Conservation (phyloP, 164 flowering plant genomes). For the Stephania japonica region DNA sequence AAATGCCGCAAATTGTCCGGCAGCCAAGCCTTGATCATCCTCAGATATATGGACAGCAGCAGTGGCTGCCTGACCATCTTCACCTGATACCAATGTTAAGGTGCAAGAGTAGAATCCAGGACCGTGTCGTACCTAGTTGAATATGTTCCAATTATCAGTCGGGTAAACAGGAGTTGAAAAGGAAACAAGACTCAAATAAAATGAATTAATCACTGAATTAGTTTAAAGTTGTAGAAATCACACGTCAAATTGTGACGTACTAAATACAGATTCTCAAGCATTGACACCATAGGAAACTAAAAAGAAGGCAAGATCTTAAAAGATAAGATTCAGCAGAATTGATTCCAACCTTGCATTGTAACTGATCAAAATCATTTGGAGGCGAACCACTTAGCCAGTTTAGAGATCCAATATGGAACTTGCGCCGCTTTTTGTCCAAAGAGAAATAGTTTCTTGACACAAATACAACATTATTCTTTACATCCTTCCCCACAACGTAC, state of each 20-base stretch:
- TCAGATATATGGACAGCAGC: slow-evolving; percentile 60
- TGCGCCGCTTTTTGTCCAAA: slow-evolving; percentile 78
- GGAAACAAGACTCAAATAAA: neutral
- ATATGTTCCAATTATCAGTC: slow-evolving; percentile 2
- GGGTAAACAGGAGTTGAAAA: slow-evolving; percentile 1
- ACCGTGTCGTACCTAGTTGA: slow-evolving; percentile 85
- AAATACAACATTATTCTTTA: slow-evolving; percentile 77
- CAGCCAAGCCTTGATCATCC: slow-evolving; percentile 96
- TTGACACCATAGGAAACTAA: neutral
- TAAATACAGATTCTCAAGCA: neutral
- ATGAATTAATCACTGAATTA: neutral
- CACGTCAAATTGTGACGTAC: neutral
- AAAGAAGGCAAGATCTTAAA: neutral
- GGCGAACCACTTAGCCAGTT: slow-evolving; percentile 63
- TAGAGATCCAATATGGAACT: slow-evolving; percentile 84
- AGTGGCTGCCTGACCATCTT: slow-evolving; percentile 31
- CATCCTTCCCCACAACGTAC: slow-evolving; percentile 93
- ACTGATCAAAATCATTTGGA: slow-evolving; percentile 41
- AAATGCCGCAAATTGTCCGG: slow-evolving; percentile 94
- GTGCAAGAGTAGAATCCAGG: slow-evolving; percentile 72
- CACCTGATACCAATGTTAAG: slow-evolving; percentile 38
- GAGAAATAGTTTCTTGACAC: slow-evolving; percentile 92
- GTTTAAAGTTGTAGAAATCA: neutral
- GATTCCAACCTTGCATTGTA: slow-evolving; percentile 70
- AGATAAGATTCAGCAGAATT: neutral